Evolutionary conservation across 1,139 yeast genomes (phyloP), one percentile per base, ranked within the genome.

Genomic region (Zygosaccharomyces sapae): DNA sequence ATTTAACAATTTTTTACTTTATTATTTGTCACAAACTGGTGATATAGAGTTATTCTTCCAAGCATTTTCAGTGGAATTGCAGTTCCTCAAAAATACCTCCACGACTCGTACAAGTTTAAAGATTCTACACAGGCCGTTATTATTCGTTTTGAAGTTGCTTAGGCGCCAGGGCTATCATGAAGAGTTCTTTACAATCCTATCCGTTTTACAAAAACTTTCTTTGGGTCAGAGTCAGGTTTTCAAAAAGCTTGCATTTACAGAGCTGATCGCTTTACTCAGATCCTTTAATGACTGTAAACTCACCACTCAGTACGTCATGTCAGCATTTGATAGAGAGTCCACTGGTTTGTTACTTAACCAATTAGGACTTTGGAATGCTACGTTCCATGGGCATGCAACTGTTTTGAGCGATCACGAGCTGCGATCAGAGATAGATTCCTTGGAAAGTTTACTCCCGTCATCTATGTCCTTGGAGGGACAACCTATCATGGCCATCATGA

Each of bases 201-300:
- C 57, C 1, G 24, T 48, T 5, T 24, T 57, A 2, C 46, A 51
- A 8, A 42, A 45, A 16, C 41, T 48, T 5, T 42, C 50, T 4
- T 33, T 53, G 7, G 34, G 33, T 7, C 45, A 46, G 25, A 48
- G 46, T 36, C 45, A 47, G 5, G 42, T 37, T 16, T 59, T 61
- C 29, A 55, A 49, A 25, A 52, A 51, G n/a, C 49, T 46, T 13
- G 24, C 61, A 3, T 34, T 55, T 5, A 53, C 51, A 2, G 59
- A 57, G 38, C 20, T 62, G 12, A 39, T 56, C 4, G 35, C 55
- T 2, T 50, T 62, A 3, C 33, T 61, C n/a, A 48, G 60, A 36
- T 46, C 55, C 5, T 62, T 60, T 20, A 55, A 60, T 35, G 65
- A 63, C 41, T 60, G 65, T 16, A 58, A 55, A 46, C 41, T 62